Evolutionary conservation across 1,139 yeast species (phyloP).

Genomic region (Zygoascus meyerae): DNA sequence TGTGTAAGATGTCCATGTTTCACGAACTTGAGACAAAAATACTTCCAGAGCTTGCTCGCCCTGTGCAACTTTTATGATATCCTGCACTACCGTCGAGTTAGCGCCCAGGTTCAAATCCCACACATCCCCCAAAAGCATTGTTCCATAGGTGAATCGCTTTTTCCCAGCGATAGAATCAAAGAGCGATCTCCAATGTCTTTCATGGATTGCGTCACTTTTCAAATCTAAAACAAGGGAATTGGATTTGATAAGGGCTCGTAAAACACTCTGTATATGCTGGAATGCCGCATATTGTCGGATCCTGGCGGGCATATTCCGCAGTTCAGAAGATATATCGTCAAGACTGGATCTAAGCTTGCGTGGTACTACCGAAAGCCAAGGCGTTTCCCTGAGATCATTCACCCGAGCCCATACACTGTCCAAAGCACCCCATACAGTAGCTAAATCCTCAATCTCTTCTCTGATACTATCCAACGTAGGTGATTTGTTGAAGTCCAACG

Average conservation of each 20-base stretch:
- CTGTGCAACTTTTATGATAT: conserved; percentile 57
- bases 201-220: conserved; percentile 52
- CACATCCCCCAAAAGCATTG: conserved; percentile 51
- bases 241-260: conserved; percentile 41
- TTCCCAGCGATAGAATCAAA: conserved; percentile 30
- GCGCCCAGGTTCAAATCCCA: conserved; percentile 49
- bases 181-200: conserved; percentile 66
- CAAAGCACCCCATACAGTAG: conserved; percentile 61
- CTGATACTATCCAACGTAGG: conserved; percentile 34
- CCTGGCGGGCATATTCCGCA: conserved; percentile 52
- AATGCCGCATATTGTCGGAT: conserved; percentile 68
- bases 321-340: conserved; percentile 45
- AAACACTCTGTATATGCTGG: conserved; percentile 47
- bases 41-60: conserved; percentile 67
- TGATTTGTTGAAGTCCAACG: conserved; percentile 34
- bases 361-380: conserved; percentile 51
- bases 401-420: conserved; percentile 51
- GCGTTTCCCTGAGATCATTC: conserved; percentile 38
- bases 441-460: conserved; percentile 54
- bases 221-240: conserved; percentile 45
- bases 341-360: conserved; percentile 45
- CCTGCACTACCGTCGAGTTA: conserved; percentile 45
- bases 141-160: conserved; percentile 22
- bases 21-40: conserved; percentile 43
- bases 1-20: conserved; percentile 36